Evolutionary conservation across 2,329 filamentous ascomycete species (phyloP).

Genomic region (Xylariomycetidae sp.): DNA sequence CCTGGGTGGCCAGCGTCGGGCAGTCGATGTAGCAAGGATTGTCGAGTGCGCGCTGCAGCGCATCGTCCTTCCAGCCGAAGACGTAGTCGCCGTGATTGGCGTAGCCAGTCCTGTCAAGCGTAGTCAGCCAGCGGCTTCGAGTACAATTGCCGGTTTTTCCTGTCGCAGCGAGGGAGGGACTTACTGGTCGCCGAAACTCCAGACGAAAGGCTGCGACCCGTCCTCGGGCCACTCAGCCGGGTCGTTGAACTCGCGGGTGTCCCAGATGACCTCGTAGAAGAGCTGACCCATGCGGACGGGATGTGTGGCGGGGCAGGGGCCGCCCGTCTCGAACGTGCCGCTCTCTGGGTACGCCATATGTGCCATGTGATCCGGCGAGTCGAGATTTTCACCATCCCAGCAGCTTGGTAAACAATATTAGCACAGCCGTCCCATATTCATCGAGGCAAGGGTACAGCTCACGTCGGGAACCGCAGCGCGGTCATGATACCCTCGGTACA

Average conservation of each 20-base stretch:
- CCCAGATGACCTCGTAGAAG: slow-evolving; percentile 42
- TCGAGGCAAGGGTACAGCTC: slow-evolving; percentile 7
- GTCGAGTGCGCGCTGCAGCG: slow-evolving; percentile 19
- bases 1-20: slow-evolving; percentile 10
- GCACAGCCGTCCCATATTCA: too few relatives aligned
- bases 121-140: neutral
- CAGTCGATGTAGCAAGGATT: slow-evolving; percentile 24
- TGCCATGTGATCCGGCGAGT: slow-evolving; percentile 42
- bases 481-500: slow-evolving; percentile 34
- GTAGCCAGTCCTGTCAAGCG: slow-evolving; percentile 18
- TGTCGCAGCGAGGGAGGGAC: neutral
- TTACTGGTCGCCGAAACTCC: slow-evolving; percentile 27
- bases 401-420: slow-evolving; percentile 33
- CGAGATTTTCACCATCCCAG: slow-evolving; percentile 49
- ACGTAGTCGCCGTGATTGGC: slow-evolving; percentile 27
- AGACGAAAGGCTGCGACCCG: slow-evolving; percentile 30
- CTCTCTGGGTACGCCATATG: slow-evolving; percentile 39
- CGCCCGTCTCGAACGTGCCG: slow-evolving; percentile 22
- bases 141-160: neutral
- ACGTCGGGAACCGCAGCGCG: slow-evolving; percentile 34
- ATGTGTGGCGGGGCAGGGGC: slow-evolving; percentile 30
- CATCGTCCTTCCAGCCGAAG: slow-evolving; percentile 27
- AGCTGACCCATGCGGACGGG: slow-evolving; percentile 34
- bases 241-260: slow-evolving; percentile 34
- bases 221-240: slow-evolving; percentile 32